These are phyloP conservation scores for Heliosperma pusillum DNA, from an alignment of 148 eudicot genomes.

Conservation along the genomic window DNA sequence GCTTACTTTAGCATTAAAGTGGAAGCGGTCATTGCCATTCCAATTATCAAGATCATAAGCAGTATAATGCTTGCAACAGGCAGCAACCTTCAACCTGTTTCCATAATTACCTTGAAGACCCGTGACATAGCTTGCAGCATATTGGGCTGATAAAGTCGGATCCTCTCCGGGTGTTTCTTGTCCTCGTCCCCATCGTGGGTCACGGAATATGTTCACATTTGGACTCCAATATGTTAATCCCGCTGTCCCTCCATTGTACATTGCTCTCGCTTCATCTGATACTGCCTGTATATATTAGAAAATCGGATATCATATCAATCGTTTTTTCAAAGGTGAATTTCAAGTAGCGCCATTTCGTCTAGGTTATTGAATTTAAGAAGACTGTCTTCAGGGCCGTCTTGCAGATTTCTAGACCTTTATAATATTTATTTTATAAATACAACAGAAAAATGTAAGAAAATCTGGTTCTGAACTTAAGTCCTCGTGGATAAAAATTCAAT, in stretches of 20 bases:
- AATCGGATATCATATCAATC: not conserved
- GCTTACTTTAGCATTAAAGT: constrained; percentile 66
- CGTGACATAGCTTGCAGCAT: constrained; percentile 69
- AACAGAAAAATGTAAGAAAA: too few species aligned
- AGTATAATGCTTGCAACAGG: constrained; percentile 87
- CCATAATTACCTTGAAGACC: constrained; percentile 70
- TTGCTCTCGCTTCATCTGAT: constrained; percentile 89
- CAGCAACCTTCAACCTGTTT: constrained; percentile 70
- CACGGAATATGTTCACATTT: constrained; percentile 90
- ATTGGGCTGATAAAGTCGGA: constrained; percentile 56
- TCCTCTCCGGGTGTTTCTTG: constrained; percentile 98
- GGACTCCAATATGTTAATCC: constrained; percentile 97
- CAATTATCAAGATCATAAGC: constrained; percentile 89
- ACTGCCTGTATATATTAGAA: constrained; percentile 49
- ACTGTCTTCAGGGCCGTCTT: too few species aligned
- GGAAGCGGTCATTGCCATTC: constrained; percentile 63
- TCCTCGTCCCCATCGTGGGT: constrained; percentile 94
- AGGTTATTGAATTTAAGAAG: too few species aligned
- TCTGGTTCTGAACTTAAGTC: too few species aligned
- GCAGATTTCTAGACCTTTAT: too few species aligned
- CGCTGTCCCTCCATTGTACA: constrained; percentile 88
- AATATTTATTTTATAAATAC: too few species aligned
- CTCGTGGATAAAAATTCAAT: too few species aligned
- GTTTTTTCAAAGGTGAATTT: too few species aligned
- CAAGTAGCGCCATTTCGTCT: too few species aligned